A percentile compares a stretch with the other conserved stretches of the same genome.
Evolutionary conservation across 768 basidiomycete genomes (phyloP).

Genomic region (Cantharellus anzutake): DNA sequence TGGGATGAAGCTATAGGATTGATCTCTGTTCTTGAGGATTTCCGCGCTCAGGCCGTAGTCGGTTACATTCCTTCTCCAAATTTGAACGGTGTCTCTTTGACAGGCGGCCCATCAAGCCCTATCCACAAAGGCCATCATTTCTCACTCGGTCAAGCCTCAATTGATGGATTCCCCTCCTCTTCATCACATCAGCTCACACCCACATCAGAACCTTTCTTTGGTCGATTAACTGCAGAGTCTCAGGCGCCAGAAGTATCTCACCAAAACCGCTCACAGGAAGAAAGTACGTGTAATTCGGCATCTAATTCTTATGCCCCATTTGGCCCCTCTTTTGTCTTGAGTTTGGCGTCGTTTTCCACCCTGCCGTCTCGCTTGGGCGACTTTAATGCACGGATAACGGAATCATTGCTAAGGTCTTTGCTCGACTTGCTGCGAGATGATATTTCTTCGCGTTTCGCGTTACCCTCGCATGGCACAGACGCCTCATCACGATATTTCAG

Average conservation of each 20-base stretch:
- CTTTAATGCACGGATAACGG: conserved; percentile 55
- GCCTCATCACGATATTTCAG: conserved; percentile 10
- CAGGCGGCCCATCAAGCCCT: conserved; percentile 1
- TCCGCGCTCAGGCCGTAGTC: neutral
- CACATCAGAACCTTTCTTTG: too few species aligned
- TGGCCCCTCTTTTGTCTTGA: too few species aligned
- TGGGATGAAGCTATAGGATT: conserved; percentile 73
- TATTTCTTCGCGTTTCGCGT: conserved; percentile 32
- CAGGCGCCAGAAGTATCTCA: too few species aligned
- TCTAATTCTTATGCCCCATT: too few species aligned
- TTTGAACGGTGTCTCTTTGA: conserved; percentile 1
- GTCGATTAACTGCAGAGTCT: too few species aligned
- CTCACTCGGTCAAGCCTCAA: neutral
- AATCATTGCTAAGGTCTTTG: conserved; percentile 58
- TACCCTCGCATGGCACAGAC: conserved; percentile 6
- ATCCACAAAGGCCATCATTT: neutral
- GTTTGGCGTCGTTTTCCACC: conserved; percentile 25
- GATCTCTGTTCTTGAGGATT: conserved; percentile 41
- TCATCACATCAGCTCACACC: too few species aligned
- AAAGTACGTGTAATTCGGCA: too few species aligned
- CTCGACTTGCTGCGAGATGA: conserved; percentile 51
- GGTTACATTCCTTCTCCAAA: neutral
- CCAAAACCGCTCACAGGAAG: too few species aligned
- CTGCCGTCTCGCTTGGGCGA: conserved; percentile 55
- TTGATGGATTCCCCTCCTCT: too few species aligned